phyloP scores from a whole-genome alignment of 2,329 filamentous ascomycete genomes.

The Epicoccum nigrum region DNA sequence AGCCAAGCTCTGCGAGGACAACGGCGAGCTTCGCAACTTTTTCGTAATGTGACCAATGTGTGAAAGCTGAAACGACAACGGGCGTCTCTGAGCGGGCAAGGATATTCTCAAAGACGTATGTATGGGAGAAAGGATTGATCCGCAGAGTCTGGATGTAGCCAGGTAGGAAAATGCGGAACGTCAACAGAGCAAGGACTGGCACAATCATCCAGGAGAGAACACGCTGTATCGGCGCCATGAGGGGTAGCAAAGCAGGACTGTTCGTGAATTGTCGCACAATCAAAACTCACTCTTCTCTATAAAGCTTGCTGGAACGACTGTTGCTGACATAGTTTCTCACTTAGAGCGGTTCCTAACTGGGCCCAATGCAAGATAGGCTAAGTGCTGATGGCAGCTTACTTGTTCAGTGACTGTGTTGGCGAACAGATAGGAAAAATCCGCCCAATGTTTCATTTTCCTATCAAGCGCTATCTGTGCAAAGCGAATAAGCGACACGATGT shows the following conservation, averaged over 20 bases:
- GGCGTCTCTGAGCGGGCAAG: not conserved
- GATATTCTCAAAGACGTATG: not conserved
- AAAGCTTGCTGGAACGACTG: too few species aligned
- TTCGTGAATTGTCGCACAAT: too few species aligned
- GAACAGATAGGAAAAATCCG: too few species aligned
- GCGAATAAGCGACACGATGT: too few species aligned
- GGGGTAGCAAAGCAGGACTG: too few species aligned
- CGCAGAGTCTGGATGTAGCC: not conserved
- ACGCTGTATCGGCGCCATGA: not conserved
- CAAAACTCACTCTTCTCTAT: too few species aligned
- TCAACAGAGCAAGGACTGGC: not conserved
- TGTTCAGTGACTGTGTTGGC: too few species aligned
- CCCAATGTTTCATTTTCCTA: too few species aligned
- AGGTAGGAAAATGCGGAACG: not conserved
- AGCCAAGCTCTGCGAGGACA: not conserved
- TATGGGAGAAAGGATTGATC: not conserved
- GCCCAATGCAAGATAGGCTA: not conserved
- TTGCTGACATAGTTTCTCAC: not conserved
- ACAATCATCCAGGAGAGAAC: not conserved
- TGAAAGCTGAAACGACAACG: not conserved
- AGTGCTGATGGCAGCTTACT: not conserved
- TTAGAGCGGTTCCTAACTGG: not conserved
- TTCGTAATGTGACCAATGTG: conserved; percentile 1
- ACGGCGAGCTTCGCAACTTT: not conserved
- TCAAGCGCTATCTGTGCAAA: too few species aligned